Evolutionary conservation across 192 early-diverging fungal genomes (phyloP), one percentile per base, ranked within the genome.

Genomic region (Chytriomyces hyalinus): DNA sequence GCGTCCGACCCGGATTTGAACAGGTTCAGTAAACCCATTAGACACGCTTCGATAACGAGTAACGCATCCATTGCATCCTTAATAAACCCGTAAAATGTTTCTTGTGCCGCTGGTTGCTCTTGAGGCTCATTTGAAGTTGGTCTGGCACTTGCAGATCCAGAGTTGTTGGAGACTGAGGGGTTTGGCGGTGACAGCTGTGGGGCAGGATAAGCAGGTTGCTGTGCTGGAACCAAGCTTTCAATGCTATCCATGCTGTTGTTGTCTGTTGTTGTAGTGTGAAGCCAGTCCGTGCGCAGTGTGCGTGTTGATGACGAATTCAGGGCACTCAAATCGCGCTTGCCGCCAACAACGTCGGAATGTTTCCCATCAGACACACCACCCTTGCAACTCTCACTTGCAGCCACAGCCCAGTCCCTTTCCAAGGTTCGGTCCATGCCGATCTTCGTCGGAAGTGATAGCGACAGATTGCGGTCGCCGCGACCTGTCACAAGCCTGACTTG

Each of bases 71-170:
- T n/a, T 10, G 70, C 24, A 36, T 71, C 70, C 43, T 71, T 44
- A 28, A 71, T 51, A 28, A 71, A 71, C 28, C 70, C 70, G 44
- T 71, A 71, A 59, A 71, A 71, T 5, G 63, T 65, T 65, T 65
- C 63, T 3, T 20, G 20, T 57, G 53, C 0, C 15, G 53, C 53
- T 4, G 53, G 15, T 20, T n/a, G 20, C 3, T 57, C 20, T 13
- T n/a, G 3, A 20, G 53, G 53, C 15, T 57, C 53, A 36, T 4
- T 36, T 36, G 36, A 36, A 36, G 36, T 4, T 36, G 36, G 36
- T 36, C 36, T 36, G 36, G 36, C 36, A 36, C 36, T 36, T 36
- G 36, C 53, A n/a, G 15, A 13, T 57, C 53, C 13, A 4, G 53
- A 20, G 53, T 57, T 4, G 20, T 20, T 20, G 53, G 53, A 36